These are phyloP conservation scores for Arachnomyces sp. DNA, from an alignment of 2,329 filamentous ascomycete genomes.

Conservation along the genomic window DNA sequence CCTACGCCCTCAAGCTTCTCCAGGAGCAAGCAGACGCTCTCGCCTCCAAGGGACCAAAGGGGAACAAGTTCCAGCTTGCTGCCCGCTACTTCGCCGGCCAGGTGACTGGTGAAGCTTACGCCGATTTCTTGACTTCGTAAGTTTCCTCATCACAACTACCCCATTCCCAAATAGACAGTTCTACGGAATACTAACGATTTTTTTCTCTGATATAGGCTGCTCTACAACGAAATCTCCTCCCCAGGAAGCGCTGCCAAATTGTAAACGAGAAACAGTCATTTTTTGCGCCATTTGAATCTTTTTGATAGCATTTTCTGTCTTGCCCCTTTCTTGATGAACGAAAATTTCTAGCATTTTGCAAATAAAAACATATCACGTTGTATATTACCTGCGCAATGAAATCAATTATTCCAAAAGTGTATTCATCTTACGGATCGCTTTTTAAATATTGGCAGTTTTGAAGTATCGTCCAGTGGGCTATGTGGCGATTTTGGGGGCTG, in stretches of 20 bases:
- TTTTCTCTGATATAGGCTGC: slow-evolving; percentile 47
- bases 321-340: no score
- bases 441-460: no score
- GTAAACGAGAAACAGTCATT: slow-evolving; percentile 25
- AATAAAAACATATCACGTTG: no score
- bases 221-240: slow-evolving; percentile 82
- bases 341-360: no score
- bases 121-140: slow-evolving; percentile 85
- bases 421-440: no score
- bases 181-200: slow-evolving; percentile 4
- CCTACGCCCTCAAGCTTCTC: slow-evolving; percentile 76
- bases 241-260: slow-evolving; percentile 58
- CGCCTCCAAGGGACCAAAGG: slow-evolving; percentile 64
- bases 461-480: no score
- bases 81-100: slow-evolving; percentile 88
- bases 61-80: slow-evolving; percentile 85
- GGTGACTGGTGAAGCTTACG: slow-evolving; percentile 95
- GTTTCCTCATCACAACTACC: slow-evolving; percentile 25
- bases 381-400: no score
- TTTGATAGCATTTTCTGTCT: no score
- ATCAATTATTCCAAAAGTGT: no score
- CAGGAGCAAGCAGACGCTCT: slow-evolving; percentile 76
- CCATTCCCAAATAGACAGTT: slow-evolving; percentile 13
- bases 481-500: no score
- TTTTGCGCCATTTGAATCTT: neutral